Base-by-base conservation (phyloP, 2,329 filamentous ascomycete species). In the Colletotrichum acutatum region DNA sequence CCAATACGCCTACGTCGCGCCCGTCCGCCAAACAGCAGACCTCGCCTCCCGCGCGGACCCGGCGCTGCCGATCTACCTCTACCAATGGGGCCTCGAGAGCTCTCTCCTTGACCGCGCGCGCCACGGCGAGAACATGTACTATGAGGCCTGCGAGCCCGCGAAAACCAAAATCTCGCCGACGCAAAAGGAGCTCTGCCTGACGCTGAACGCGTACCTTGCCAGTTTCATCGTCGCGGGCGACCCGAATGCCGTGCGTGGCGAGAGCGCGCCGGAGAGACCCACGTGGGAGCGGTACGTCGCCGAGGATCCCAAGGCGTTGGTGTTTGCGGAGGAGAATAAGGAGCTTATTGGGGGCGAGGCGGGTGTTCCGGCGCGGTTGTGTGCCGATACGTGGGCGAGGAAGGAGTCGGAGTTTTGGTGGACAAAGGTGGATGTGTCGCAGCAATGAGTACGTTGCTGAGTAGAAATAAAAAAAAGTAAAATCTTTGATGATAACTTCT, bases 1-100 rank as follows among this genome's bases (percentile, higher is more conserved):
- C 0, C 88, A 92, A 77, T 92, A 90, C 77, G 90, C 90, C 0
- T 92, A 92, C 77, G 88, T 91, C 57, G 89, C 88, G n/a, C 91
- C 91, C 0, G 89, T 92, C 0, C 83, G 91, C 2, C 89, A 92
- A 77, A 90, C 88, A 0, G 90, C 88, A 0, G 83, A 88, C 64
- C 84, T 84, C 46, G 80, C 1, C 11, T 68, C 14, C 63, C 77
- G 75, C 81, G 24, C 8, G 6, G 54, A 66, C 37, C 37, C 37
- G 37, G 37, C 14, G 37, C 37, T 42, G 60, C 66, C 71, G 8
- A 66, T 73, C 9, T 73, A 73, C 56, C 61, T 91, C 0, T 93
- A 92, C 78, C 88, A 91, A 78, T 92, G 86, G 79, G 90, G 89
- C 0, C 84, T 88, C 0, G 83, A 83, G n/a, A 81, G 81, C 5